Conservation (phyloP, 2,329 filamentous ascomycete genomes). For the Colletotrichum caudatum region DNA sequence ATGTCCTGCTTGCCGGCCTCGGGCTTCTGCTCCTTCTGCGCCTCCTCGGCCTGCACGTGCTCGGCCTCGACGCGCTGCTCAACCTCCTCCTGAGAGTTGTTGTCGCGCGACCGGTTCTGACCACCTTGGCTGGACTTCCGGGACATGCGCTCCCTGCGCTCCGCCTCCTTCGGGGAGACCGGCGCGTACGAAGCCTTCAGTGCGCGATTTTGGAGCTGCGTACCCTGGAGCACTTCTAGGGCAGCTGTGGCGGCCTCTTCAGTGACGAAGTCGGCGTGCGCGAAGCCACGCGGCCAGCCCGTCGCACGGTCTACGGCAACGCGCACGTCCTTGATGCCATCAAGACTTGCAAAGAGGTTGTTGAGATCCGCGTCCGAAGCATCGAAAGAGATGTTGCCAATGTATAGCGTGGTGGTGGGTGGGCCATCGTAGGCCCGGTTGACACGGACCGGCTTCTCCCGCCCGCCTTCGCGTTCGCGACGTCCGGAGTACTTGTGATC, state of each 20-base stretch:
- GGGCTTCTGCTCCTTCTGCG: constrained; percentile 29
- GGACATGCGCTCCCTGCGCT: neutral
- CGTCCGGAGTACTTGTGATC: no score
- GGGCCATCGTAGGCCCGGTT: neutral
- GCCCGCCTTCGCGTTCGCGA: neutral
- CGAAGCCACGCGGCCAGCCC: constrained; percentile 85
- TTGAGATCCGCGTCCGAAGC: constrained; percentile 87
- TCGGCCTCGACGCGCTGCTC: constrained; percentile 14
- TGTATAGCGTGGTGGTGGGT: constrained; percentile 70
- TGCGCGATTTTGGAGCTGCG: constrained; percentile 73
- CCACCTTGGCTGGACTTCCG: neutral
- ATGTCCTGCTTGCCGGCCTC: constrained; percentile 41
- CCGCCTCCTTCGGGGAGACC: constrained; percentile 6
- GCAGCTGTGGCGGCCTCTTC: constrained; percentile 73
- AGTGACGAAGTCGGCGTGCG: constrained; percentile 83
- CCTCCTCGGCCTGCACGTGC: constrained; percentile 31
- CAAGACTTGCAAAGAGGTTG: constrained; percentile 77
- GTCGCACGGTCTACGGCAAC: constrained; percentile 86
- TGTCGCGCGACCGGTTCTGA: neutral
- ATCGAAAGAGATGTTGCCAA: constrained; percentile 89
- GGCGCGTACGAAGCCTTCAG: constrained; percentile 75
- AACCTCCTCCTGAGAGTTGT: neutral
- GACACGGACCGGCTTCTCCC: neutral
- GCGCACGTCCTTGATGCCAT: constrained; percentile 79
- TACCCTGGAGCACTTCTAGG: constrained; percentile 64